Evolutionary conservation across 371 early-diverging fungal genomes (phyloP).

Genomic region (Mortierella sp.): DNA sequence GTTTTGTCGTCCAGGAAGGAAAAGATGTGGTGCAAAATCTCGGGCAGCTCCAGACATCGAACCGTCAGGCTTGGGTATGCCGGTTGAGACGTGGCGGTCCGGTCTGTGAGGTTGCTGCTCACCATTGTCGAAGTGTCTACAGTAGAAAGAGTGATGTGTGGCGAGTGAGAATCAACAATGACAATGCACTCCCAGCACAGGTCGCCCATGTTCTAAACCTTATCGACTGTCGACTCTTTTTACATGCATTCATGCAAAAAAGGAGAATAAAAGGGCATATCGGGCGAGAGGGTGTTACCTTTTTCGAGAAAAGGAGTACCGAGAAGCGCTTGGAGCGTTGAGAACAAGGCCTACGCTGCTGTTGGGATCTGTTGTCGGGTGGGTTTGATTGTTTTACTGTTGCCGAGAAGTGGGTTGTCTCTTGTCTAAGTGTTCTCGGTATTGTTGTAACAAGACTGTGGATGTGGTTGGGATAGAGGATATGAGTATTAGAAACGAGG

Average conservation of each 20-base stretch:
- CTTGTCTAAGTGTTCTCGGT: no score
- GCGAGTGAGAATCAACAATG: not conserved
- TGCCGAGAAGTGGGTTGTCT: no score
- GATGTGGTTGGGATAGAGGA: no score
- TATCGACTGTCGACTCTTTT: not conserved
- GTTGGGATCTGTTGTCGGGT: no score
- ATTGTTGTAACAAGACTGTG: no score
- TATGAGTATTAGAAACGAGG: no score
- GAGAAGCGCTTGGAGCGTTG: no score
- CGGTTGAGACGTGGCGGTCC: not conserved
- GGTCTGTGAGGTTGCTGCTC: slow-evolving; percentile 2
- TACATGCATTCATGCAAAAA: not conserved
- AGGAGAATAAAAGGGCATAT: no score
- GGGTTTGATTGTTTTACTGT: no score
- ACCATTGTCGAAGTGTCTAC: not conserved
- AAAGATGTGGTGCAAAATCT: slow-evolving; percentile 8
- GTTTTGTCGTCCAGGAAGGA: not conserved
- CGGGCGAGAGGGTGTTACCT: no score
- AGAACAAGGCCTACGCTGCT: no score
- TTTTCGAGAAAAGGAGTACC: no score
- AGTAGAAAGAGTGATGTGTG: not conserved
- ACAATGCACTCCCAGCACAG: not conserved
- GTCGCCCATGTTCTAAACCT: not conserved
- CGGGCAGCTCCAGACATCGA: slow-evolving; percentile 1
- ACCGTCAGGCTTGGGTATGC: not conserved